These are phyloP conservation scores for Delonix regia DNA, from an alignment of 306 rosid species.

Conservation along the genomic window DNA sequence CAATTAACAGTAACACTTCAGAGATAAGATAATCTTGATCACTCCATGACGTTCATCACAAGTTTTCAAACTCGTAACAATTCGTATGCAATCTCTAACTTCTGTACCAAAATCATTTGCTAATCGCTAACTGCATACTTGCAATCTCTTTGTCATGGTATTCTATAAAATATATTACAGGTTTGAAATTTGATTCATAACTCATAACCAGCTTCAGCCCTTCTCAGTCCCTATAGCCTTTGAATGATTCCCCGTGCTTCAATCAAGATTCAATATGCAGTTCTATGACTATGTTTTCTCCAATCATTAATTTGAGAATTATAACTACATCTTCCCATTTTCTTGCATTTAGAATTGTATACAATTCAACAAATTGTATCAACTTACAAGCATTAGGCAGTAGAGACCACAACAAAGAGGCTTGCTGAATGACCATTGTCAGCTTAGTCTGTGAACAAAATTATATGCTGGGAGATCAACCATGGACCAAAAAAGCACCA, in stretches of 20 bases:
- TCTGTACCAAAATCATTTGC: constrained; percentile 49
- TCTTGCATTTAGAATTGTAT: constrained; percentile 67
- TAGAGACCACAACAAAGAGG: constrained; percentile 69
- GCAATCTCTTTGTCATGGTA: constrained; percentile 51
- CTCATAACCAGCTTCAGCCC: constrained; percentile 55
- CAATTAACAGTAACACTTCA: constrained; percentile 46
- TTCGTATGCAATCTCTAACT: constrained; percentile 48
- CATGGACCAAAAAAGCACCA: constrained; percentile 89
- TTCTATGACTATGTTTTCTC: constrained; percentile 43
- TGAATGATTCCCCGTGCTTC: constrained; percentile 66
- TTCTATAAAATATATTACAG: constrained; percentile 46
- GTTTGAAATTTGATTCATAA: constrained; percentile 39
- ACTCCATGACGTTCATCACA: constrained; percentile 50
- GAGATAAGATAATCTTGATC: constrained; percentile 43
- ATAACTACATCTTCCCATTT: constrained; percentile 74
- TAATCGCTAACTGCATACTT: constrained; percentile 35
- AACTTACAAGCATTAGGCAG: constrained; percentile 69
- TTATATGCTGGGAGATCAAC: constrained; percentile 70
- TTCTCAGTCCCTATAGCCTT: constrained; percentile 35
- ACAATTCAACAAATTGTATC: constrained; percentile 68
- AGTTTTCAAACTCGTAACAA: constrained; percentile 48
- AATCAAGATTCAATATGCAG: constrained; percentile 74
- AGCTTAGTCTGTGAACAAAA: constrained; percentile 60
- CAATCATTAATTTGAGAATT: constrained; percentile 53
- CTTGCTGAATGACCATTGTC: constrained; percentile 49